Percentiles rank a stretch among this genome's conserved stretches.
Conservation (phyloP, 352 stramenopile genomes). For the Phytophthora pisi region DNA sequence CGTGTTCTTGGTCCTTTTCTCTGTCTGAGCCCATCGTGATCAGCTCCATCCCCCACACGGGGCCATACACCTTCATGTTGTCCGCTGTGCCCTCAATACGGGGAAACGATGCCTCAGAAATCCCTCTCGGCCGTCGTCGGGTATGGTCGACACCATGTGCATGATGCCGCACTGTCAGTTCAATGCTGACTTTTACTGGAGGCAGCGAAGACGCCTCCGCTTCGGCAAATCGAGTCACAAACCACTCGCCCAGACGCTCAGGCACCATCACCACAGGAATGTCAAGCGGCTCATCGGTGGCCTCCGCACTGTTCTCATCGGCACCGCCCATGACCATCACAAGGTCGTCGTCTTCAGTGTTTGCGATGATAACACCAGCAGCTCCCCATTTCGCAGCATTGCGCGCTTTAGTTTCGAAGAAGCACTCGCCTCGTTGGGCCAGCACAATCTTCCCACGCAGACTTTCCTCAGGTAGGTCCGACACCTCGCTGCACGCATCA, state of each 20-base stretch:
- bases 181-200: slow-evolving; percentile 41
- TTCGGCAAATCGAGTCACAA: slow-evolving; percentile 35
- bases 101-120: slow-evolving; percentile 37
- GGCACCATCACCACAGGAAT: slow-evolving; percentile 74
- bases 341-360: slow-evolving; percentile 64
- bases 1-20: slow-evolving; percentile 16
- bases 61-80: slow-evolving; percentile 55
- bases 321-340: slow-evolving; percentile 84
- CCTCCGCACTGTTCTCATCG: slow-evolving; percentile 25
- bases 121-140: slow-evolving; percentile 16
- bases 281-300: slow-evolving; percentile 16
- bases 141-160: slow-evolving; percentile 14
- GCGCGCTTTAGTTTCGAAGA: slow-evolving; percentile 75
- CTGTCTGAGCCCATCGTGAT: slow-evolving; percentile 14
- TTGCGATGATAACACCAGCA: slow-evolving; percentile 64
- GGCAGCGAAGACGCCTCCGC: slow-evolving; percentile 21
- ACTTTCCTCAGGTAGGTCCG: slow-evolving; percentile 27
- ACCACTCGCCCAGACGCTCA: slow-evolving; percentile 64
- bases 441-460: slow-evolving; percentile 59
- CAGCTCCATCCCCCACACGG: slow-evolving; percentile 66
- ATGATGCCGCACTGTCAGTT: slow-evolving; percentile 46
- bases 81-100: slow-evolving; percentile 48
- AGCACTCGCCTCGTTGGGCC: slow-evolving; percentile 62
- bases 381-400: slow-evolving; percentile 56
- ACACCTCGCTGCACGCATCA: slow-evolving; percentile 55